Conservation (phyloP, 176 grass and related monocot species). For the Zea luxurians region DNA sequence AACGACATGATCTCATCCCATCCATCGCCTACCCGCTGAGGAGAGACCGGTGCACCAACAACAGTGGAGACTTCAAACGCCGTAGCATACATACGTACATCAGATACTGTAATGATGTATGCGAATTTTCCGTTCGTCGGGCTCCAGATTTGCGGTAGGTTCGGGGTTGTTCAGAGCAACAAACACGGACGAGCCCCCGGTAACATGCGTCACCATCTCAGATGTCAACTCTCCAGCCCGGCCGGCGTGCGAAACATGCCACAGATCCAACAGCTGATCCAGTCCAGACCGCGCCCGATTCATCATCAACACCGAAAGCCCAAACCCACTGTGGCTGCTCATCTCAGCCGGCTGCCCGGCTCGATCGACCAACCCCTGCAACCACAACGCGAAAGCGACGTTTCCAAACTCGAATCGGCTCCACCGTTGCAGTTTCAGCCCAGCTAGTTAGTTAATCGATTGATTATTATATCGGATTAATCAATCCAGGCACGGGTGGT, state of each 20-base stretch:
- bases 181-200: background rate
- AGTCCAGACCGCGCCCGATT: background rate
- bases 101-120: background rate
- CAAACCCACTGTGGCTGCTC: background rate
- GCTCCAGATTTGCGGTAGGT: background rate
- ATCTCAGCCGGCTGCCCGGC: background rate
- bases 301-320: background rate
- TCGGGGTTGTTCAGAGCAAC: background rate
- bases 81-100: background rate
- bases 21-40: background rate
- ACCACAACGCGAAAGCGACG: background rate
- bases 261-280: background rate
- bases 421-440: slow-evolving; percentile 12
- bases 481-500: background rate
- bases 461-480: background rate
- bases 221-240: background rate
- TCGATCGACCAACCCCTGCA: background rate
- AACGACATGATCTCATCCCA: slow-evolving; percentile 19
- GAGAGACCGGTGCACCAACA: background rate
- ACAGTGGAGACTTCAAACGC: slow-evolving; percentile 8
- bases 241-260: slow-evolving; percentile 1
- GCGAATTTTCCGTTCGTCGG: background rate
- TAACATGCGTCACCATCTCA: background rate
- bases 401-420: background rate
- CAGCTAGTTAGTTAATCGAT: background rate